Percentiles rank a stretch among this genome's conserved stretches.
These are phyloP conservation scores for Salvia rosmarinus DNA, from an alignment of 257 asterid species.

Conservation along the genomic window DNA sequence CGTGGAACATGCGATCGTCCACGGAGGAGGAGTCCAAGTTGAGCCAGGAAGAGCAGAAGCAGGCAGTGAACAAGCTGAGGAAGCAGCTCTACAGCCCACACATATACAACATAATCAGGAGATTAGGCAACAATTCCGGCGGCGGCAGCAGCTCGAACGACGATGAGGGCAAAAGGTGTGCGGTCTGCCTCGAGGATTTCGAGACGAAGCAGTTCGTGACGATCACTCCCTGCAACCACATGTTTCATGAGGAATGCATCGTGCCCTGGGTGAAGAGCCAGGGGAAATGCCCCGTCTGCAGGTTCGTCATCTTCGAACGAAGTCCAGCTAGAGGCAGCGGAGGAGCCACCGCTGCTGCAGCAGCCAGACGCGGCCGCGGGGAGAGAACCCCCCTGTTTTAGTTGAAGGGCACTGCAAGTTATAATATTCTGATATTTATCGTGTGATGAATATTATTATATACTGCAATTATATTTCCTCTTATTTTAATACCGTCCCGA, in stretches of 20 bases:
- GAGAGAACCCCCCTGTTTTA: background rate
- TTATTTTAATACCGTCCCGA: too few relatives aligned
- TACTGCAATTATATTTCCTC: too few relatives aligned
- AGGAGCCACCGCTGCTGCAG: background rate
- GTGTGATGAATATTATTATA: too few relatives aligned
- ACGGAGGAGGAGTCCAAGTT: conserved; percentile 49
- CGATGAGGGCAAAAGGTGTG: conserved; percentile 67
- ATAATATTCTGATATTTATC: too few relatives aligned
- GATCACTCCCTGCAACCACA: conserved; percentile 78
- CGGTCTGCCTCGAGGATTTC: conserved; percentile 88
- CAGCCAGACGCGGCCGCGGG: conserved; percentile 10
- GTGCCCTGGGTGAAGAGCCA: conserved; percentile 84
- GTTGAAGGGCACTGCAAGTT: too few relatives aligned
- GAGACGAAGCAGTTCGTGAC: conserved; percentile 62
- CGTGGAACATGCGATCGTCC: conserved; percentile 23
- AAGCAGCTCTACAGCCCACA: conserved; percentile 76
- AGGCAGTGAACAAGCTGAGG: conserved; percentile 57
- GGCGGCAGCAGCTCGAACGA: conserved; percentile 35
- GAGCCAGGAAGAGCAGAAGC: conserved; percentile 57
- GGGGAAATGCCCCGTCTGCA: conserved; percentile 81
- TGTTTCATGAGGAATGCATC: conserved; percentile 93
- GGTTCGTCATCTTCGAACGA: conserved; percentile 42
- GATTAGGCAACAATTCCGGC: conserved; percentile 43
- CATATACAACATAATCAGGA: conserved; percentile 49
- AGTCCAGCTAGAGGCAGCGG: background rate